Evolutionary conservation across 768 basidiomycete genomes (phyloP).

Genomic region (Mycena vulgaris): DNA sequence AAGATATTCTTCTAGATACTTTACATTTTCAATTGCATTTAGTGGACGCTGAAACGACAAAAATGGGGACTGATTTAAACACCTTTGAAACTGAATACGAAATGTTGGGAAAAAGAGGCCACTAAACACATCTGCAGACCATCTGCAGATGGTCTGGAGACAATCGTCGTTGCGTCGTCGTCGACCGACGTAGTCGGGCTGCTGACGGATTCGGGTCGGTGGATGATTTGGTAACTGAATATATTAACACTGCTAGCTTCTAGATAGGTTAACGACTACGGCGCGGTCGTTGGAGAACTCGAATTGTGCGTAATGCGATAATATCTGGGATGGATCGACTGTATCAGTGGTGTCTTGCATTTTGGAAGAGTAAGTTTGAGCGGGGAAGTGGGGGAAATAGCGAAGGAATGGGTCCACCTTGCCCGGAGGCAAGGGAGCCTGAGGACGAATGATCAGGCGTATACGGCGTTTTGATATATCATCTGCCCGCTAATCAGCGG

Average conservation of each 20-base stretch:
- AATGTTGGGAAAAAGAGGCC: neutral
- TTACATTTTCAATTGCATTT: neutral
- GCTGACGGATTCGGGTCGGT: too few relatives aligned
- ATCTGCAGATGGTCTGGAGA: neutral
- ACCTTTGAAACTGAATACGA: neutral
- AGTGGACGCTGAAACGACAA: neutral
- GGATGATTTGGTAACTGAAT: too few relatives aligned
- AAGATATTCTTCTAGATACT: neutral
- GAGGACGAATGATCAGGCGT: too few relatives aligned
- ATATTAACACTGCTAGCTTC: too few relatives aligned
- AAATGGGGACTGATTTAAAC: neutral
- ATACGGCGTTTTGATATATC: too few relatives aligned
- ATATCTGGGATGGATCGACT: neutral
- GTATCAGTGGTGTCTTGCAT: neutral
- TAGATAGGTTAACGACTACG: neutral
- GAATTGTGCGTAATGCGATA: neutral
- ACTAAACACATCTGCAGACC: neutral
- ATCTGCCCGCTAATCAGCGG: too few relatives aligned
- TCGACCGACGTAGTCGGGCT: too few relatives aligned
- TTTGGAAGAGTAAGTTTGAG: slow-evolving; percentile 11
- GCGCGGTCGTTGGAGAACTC: neutral
- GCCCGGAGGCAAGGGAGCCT: neutral
- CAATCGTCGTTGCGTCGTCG: neutral
- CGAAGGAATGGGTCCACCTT: slow-evolving; percentile 17
- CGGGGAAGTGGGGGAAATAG: slow-evolving; percentile 14